Evolutionary conservation across 164 flowering plant species (phyloP).

Genomic region (Cinnamomum micranthum): DNA sequence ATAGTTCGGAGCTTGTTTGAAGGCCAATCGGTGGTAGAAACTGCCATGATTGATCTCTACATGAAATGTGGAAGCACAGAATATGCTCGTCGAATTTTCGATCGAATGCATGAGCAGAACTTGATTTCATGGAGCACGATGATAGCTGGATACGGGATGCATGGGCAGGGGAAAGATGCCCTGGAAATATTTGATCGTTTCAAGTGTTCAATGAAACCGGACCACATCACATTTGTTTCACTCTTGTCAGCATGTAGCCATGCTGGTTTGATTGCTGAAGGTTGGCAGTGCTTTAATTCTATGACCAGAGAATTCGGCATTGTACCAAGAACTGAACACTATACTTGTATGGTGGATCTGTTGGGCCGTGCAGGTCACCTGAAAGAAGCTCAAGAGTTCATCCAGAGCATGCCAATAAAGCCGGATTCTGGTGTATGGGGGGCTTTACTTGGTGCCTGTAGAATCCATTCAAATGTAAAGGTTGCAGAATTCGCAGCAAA

Average conservation of each 20-base stretch:
- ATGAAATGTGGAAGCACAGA: constrained; percentile 29
- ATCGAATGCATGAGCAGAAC: constrained; percentile 23
- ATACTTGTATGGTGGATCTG: constrained; percentile 41
- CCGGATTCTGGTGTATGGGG: constrained; percentile 42
- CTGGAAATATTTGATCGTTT: constrained; percentile 28
- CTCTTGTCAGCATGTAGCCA: constrained; percentile 49
- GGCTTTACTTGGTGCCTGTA: constrained; percentile 39
- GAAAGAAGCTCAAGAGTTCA: constrained; percentile 27
- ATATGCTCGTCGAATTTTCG: constrained; percentile 26
- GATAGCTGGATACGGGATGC: constrained; percentile 37
- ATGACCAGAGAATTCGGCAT: constrained; percentile 27
- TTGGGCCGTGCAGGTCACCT: constrained; percentile 35
- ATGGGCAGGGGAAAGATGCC: constrained; percentile 29
- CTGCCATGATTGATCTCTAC: constrained; percentile 29
- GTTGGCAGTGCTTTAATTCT: constrained; percentile 33
- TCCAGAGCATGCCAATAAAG: constrained; percentile 26
- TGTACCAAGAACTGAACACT: constrained; percentile 32
- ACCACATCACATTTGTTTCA: constrained; percentile 25
- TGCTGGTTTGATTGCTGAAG: constrained; percentile 37
- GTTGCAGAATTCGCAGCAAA: constrained; percentile 25
- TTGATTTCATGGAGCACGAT: constrained; percentile 39
- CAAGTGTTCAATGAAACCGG: constrained; percentile 25
- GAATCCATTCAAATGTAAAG: constrained; percentile 29
- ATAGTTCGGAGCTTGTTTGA: constrained; percentile 11
- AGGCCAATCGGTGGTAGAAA: constrained; percentile 9